Conservation (phyloP, 257 asterid species). For the Haberlea rhodopensis region DNA sequence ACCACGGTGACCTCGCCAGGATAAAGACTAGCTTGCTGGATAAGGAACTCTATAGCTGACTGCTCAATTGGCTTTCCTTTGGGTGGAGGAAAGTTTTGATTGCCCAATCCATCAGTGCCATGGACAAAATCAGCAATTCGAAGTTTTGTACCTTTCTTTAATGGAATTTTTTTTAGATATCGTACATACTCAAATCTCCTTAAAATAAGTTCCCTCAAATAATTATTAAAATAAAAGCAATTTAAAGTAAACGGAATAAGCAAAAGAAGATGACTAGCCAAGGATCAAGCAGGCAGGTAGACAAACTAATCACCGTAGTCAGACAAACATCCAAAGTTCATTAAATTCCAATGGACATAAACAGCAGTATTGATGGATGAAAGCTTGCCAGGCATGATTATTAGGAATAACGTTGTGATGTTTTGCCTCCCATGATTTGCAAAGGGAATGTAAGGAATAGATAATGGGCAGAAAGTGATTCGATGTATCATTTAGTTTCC, state of each 20-base stretch:
- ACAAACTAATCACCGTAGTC: slow-evolving; percentile 6
- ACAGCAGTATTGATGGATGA: slow-evolving; percentile 5
- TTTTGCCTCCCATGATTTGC: slow-evolving; percentile 1
- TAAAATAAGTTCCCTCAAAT: slow-evolving; percentile 10
- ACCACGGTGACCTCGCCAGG: slow-evolving; percentile 92
- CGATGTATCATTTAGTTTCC: slow-evolving; percentile 4
- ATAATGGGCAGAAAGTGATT: neutral
- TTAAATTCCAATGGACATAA: neutral
- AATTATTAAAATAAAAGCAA: slow-evolving; percentile 10
- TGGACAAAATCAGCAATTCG: slow-evolving; percentile 95
- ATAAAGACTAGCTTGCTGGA: slow-evolving; percentile 59
- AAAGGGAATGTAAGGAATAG: slow-evolving; percentile 11
- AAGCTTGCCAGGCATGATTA: slow-evolving; percentile 1
- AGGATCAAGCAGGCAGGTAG: neutral
- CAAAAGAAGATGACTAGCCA: neutral
- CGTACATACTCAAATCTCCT: slow-evolving; percentile 14
- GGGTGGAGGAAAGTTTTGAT: slow-evolving; percentile 95
- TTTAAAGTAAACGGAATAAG: slow-evolving; percentile 12
- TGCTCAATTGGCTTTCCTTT: slow-evolving; percentile 71
- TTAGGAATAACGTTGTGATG: neutral
- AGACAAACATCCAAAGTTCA: slow-evolving; percentile 18
- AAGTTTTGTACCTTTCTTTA: slow-evolving; percentile 92
- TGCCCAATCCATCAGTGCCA: slow-evolving; percentile 97
- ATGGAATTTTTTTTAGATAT: slow-evolving; percentile 22
- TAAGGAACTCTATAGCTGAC: slow-evolving; percentile 74